A percentile compares a stretch with the other conserved stretches of the same genome.
These are phyloP conservation scores for Serpula lacrymans DNA, from an alignment of 768 basidiomycete species.

Conservation along the genomic window DNA sequence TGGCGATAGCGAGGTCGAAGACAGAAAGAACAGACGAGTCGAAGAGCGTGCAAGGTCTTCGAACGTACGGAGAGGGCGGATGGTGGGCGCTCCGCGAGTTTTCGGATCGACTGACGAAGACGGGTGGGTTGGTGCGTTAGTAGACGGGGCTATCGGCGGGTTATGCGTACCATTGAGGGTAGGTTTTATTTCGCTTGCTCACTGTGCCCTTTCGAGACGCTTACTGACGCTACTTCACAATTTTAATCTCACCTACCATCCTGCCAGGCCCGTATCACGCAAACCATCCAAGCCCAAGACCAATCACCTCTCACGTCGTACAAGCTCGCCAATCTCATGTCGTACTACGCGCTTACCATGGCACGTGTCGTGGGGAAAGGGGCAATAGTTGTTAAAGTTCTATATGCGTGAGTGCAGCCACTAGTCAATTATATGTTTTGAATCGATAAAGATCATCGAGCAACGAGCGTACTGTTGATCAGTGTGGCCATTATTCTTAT, in stretches of 20 bases:
- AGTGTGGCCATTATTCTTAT: not conserved
- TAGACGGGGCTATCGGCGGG: constrained; percentile 81
- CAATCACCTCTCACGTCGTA: constrained; percentile 89
- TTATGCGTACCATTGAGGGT: constrained; percentile 90
- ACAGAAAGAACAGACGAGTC: not conserved
- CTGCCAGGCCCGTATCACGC: constrained; percentile 88
- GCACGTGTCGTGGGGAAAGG: constrained; percentile 84
- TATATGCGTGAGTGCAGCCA: constrained; percentile 64
- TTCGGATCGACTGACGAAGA: constrained; percentile 63
- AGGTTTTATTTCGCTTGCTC: constrained; percentile 5
- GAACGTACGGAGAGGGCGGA: constrained; percentile 37
- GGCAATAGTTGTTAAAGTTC: constrained; percentile 69
- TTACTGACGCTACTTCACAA: constrained; percentile 1
- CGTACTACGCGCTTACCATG: constrained; percentile 95
- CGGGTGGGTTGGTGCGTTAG: constrained; percentile 72
- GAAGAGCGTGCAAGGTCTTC: not conserved
- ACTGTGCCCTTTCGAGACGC: not conserved
- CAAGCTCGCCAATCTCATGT: constrained; percentile 90
- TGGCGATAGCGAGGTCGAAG: constrained; percentile 16
- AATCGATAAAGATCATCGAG: not conserved
- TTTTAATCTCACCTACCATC: no score
- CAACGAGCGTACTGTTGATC: not conserved
- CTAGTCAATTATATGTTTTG: not conserved
- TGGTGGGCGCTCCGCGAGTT: constrained; percentile 72
- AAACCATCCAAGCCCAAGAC: constrained; percentile 91